Evolutionary conservation across 176 grass and related monocot species (phyloP).

Genomic region (Eragrostis nindensis): DNA sequence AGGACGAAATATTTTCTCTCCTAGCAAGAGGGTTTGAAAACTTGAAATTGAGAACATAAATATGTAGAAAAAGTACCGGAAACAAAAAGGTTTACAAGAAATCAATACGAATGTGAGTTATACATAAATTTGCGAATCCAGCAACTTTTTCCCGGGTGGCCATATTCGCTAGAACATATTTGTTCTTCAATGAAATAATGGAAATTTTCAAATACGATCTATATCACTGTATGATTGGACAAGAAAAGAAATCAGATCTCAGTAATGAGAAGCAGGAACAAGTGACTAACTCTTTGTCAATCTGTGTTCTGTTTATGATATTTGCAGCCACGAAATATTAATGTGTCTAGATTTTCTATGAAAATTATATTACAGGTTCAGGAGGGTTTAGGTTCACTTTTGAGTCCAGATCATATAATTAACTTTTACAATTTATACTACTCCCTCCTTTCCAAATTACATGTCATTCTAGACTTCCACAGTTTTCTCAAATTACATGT

Average conservation of each 20-base stretch:
- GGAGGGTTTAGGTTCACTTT: not conserved
- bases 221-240: not conserved
- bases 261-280: not conserved
- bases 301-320: not conserved
- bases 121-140: not conserved
- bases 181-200: not conserved
- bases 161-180: not conserved
- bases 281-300: not conserved
- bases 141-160: not conserved
- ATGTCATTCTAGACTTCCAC: too few relatives aligned
- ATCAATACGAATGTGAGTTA: not conserved
- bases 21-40: constrained; percentile 14
- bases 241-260: not conserved
- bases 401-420: too few relatives aligned
- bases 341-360: not conserved
- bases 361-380: not conserved
- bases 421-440: not conserved
- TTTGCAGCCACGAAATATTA: not conserved
- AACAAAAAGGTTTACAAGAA: not conserved
- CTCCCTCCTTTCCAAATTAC: too few relatives aligned
- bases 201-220: not conserved
- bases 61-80: constrained; percentile 6
- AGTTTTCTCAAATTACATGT: too few relatives aligned
- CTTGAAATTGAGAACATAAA: constrained; percentile 2
- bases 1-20: constrained; percentile 17